Evolutionary conservation across 2,329 filamentous ascomycete genomes (phyloP), one percentile per base, ranked within the genome.

Genomic region (Hypomyces rosellus): DNA sequence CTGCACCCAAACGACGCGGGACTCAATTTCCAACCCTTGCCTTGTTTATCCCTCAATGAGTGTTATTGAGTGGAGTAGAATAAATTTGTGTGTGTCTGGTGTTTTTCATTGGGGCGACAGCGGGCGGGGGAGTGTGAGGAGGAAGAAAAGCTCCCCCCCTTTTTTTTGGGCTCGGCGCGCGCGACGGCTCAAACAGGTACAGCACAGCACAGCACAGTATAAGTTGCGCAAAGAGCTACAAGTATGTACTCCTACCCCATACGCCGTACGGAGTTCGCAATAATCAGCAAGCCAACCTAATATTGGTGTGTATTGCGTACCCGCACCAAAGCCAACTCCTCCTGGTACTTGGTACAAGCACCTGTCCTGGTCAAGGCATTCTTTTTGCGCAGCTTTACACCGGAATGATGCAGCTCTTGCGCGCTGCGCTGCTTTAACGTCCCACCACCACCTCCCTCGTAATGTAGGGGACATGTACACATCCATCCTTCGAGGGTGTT

Each of bases 41-140:
- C 13, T 42, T 46, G 43, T 36, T 44, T 36, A 46, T 44, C 34
- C 20, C 43, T 44, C 45, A 51, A 46, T 33, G 43, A 37, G 44
- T n/a, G 34, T 20, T 9, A 40, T 40, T 46, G 38, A 38, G 49
- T 51, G 49, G 49, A 48, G 49, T 33, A 43, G 20, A 30, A 30
- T 30, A 30, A 30, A 30, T 30, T 38, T 16, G 6, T 38, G 13
- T 38, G 36, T 38, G 14, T n/a, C 16, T 38, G 34, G 38, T 33
- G n/a, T 33, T 25, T 49, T 44, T 40, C 42, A 34, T 44, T 44
- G 33, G 36, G 36, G 36, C 36, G 36, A 38, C 36, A 16, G 14
- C 14, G 36, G 36, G 14, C 14, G 36, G 36, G 36, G 36, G 36
- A 38, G 36, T 38, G 25, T 30, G 25, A 30, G 25, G 25, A 30